Base-by-base conservation (phyloP, 2,329 filamentous ascomycete genomes). In the Phialemoniopsis sp. region DNA sequence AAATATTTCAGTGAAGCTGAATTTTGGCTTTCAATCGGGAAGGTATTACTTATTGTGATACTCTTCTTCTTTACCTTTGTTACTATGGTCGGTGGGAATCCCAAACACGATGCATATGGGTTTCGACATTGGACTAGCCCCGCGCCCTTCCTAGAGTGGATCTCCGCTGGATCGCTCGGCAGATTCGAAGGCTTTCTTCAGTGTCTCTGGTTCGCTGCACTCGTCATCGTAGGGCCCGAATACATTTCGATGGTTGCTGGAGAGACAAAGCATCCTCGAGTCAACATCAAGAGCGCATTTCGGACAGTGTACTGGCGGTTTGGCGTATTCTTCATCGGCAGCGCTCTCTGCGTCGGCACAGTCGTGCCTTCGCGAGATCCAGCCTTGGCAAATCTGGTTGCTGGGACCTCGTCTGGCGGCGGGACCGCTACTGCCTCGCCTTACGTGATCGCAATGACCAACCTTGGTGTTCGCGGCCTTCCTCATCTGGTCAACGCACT, bases 261-360 rank as follows among this genome's bases (percentile, higher is more conserved):
- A 34, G 78, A 83, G 56, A 66, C 77, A 1, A 67, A 78, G 46
- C 74, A 77, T 33, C 78, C 79, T 3, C 72, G 78, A 10, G 58
- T 59, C 5, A 70, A 76, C 29, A 69, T 87, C 52, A 80, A 80
- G 4, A 71, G 70, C 38, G 81, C 81, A 2, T 85, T 75, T 59
- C 82, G 82, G 44, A 76, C 76, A 2, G 77, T 85, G 4, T 82
- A 84, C 59, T 82, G 79, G 57, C 76, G 82, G 21, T 66, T 86
- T 37, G 79, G 73, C 2, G 53, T 73, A 1, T 86, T 87, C 61
- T 87, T 85, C 60, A 71, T 85, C 16, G 70, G 83, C 6, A 77
- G 80, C 6, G 77, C 78, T 5, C 65, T 88, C 3, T 73, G 70
- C 38, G 72, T 85, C 15, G 80, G 80, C 5, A 76, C 85, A 39